Evolutionary conservation across 2,329 filamentous ascomycete genomes (phyloP).

Genomic region (Talaromyces sp.): DNA sequence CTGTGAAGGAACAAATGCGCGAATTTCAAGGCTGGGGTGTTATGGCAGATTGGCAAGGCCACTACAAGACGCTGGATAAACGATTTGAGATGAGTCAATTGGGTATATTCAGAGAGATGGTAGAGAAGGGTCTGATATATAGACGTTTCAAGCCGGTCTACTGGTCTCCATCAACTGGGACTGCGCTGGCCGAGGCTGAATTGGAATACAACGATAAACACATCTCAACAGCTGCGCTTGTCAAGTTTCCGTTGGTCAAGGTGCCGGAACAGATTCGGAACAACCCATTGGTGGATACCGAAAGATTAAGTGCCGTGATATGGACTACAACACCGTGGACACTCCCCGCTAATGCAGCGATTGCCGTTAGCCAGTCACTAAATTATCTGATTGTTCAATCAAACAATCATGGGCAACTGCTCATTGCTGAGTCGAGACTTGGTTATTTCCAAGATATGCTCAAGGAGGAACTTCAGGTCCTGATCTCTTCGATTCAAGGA

Average conservation of each 20-base stretch:
- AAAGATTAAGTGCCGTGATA: constrained; percentile 71
- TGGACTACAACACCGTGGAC: constrained; percentile 99
- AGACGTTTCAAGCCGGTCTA: constrained; percentile 61
- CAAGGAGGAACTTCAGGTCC: constrained; percentile 48
- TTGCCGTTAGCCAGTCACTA: constrained; percentile 73
- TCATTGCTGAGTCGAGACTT: constrained; percentile 70
- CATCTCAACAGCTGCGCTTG: constrained; percentile 57
- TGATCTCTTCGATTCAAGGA: constrained; percentile 59
- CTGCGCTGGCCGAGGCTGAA: constrained; percentile 62
- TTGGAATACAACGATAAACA: constrained; percentile 63
- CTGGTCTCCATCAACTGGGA: constrained; percentile 63
- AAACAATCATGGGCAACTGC: constrained; percentile 54
- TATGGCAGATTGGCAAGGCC: constrained; percentile 62
- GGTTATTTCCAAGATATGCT: constrained; percentile 53
- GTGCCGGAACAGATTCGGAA: constrained; percentile 45
- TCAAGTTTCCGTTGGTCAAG: constrained; percentile 67
- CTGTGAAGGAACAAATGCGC: constrained; percentile 57
- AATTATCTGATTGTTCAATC: constrained; percentile 66
- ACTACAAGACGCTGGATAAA: constrained; percentile 62
- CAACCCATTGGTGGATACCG: constrained; percentile 40
- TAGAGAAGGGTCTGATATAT: constrained; percentile 59
- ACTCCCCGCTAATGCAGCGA: constrained; percentile 83
- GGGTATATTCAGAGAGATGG: constrained; percentile 59
- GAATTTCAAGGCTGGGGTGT: constrained; percentile 59
- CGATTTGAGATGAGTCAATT: constrained; percentile 60